Conservation (phyloP, 2,329 filamentous ascomycete genomes). For the Cadophora gregata region DNA sequence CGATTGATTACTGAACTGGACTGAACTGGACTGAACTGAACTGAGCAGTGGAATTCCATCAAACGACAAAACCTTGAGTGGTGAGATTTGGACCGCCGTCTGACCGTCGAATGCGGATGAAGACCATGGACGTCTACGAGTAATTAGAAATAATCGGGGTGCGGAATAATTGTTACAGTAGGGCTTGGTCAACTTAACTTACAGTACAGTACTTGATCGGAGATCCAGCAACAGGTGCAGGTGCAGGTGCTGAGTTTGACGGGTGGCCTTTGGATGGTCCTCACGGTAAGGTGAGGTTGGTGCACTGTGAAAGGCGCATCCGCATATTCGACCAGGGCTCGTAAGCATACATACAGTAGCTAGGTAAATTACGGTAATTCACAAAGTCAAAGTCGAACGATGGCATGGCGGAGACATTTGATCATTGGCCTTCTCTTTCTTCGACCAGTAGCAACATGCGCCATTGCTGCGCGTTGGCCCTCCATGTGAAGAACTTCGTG, state of each 20-base stretch:
- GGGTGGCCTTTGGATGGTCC: too few species aligned
- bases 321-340: conserved; percentile 7
- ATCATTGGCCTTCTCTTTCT: background rate
- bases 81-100: background rate
- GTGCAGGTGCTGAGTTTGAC: background rate
- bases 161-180: background rate
- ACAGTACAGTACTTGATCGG: background rate
- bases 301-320: background rate
- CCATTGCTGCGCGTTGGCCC: background rate
- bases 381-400: background rate
- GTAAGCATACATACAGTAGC: too few species aligned
- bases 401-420: background rate
- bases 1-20: conserved; percentile 4
- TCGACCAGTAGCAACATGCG: background rate
- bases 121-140: background rate
- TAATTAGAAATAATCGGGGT: background rate
- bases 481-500: too few species aligned
- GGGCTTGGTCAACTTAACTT: too few species aligned
- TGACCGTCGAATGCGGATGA: background rate
- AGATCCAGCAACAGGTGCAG: background rate
- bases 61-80: background rate
- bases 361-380: too few species aligned
- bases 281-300: too few species aligned
- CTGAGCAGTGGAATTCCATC: background rate
- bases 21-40: too few species aligned